A percentile compares a stretch with the other conserved stretches of the same genome.
Evolutionary conservation across 768 basidiomycete species (phyloP).

Genomic region (Boletus eberwhitei): DNA sequence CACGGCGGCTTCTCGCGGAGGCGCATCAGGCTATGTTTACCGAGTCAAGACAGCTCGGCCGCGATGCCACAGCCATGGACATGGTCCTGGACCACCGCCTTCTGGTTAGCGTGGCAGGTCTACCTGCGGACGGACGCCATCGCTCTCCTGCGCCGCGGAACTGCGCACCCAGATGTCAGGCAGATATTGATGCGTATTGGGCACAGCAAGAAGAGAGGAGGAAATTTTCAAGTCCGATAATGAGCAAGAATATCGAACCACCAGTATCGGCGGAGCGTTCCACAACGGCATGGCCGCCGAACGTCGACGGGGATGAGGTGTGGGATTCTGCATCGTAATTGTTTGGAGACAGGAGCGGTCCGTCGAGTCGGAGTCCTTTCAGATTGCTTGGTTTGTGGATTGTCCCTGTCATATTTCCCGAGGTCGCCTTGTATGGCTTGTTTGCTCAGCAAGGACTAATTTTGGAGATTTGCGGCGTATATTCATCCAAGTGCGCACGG

Average conservation of each 20-base stretch:
- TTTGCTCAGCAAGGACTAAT: conserved; percentile 11
- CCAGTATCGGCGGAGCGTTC: conserved; percentile 48
- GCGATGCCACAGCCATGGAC: conserved; percentile 44
- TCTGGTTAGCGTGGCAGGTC: conserved; percentile 4
- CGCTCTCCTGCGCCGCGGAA: conserved; percentile 7
- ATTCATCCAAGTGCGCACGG: conserved; percentile 4
- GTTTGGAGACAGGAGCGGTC: conserved; percentile 13
- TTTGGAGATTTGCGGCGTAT: conserved; percentile 19
- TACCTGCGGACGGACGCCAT: conserved; percentile 4
- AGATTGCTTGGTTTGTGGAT: conserved; percentile 16
- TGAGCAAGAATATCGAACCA: conserved; percentile 9
- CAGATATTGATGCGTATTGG: conserved; percentile 38
- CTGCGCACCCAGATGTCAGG: conserved; percentile 29
- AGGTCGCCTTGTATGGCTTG: conserved; percentile 25
- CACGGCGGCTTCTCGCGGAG: conserved; percentile 25
- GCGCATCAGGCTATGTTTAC: conserved; percentile 28
- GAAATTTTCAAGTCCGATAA: not conserved
- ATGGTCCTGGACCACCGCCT: conserved; percentile 39
- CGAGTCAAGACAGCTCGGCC: conserved; percentile 31
- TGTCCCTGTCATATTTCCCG: conserved; percentile 11
- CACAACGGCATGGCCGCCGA: conserved; percentile 32
- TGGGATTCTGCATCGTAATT: conserved; percentile 14
- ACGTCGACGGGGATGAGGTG: conserved; percentile 22
- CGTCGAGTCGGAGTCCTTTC: conserved; percentile 12
- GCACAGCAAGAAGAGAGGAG: conserved; percentile 25